Evolutionary conservation across 2,329 filamentous ascomycete species (phyloP), one percentile per base, ranked within the genome.

Genomic region (Sporothrix pallida): DNA sequence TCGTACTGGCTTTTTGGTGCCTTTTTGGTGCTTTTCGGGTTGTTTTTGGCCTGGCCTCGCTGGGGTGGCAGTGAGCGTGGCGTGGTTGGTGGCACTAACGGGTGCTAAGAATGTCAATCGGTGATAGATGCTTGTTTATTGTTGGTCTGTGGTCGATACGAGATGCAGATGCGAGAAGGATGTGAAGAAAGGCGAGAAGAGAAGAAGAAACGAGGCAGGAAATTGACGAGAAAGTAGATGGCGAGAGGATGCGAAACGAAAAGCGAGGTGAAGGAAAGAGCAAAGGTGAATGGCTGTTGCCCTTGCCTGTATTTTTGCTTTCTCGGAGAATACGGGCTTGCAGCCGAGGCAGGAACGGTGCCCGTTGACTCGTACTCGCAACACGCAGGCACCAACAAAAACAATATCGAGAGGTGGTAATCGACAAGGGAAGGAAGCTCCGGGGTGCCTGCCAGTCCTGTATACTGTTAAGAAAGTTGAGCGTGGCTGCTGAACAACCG

Each of bases 281-380:
- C 52, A 26, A 42, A 23, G 42, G 71, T 46, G 26, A 52, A 17
- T 31, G 37, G 31, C n/a, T 46, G 54, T 46, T 71, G 68, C 48
- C 54, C 31, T 54, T 46, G 31, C 31, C 31, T 37, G 31, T 37
- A 37, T 37, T 7, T 37, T 37, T 37, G 12, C 42, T n/a, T n/a
- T 58, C 17, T 70, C 54, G 69, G 52, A 48, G 69, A 60, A 71
- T 42, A 15, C 42, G 69, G 31, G 37, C 20, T 56, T 58, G 68
- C 68, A 70, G 68, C 69, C 56, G 26, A 71, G 70, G 26, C 44
- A 71, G 58, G 68, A 58, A 50, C n/a, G 52, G 13, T 58, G 31
- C n/a, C 26, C 3, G 20, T 46, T 46, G 52, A 42, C 60, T 63
- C 60, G 60, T 46, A 63, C 60, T 63, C 10, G 37, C 37, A 3